A percentile compares a stretch with the other conserved stretches of the same genome.
phyloP scores from a whole-genome alignment of 495 filamentous ascomycete genomes.

The Penicillium silybi region DNA sequence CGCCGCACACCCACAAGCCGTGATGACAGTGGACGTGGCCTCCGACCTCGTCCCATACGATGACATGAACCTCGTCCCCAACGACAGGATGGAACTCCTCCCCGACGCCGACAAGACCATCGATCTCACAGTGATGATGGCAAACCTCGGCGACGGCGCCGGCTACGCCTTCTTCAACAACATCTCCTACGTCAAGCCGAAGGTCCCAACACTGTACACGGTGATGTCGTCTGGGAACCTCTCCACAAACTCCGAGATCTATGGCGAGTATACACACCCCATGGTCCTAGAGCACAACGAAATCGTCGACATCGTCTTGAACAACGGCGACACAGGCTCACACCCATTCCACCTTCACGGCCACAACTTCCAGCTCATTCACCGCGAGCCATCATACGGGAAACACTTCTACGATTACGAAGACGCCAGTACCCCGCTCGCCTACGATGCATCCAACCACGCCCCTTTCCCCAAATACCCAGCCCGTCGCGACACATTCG shows the following conservation, averaged over 20 bases:
- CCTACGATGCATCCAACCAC: conserved; percentile 38
- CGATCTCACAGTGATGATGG: conserved; percentile 41
- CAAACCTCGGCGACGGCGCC: conserved; percentile 37
- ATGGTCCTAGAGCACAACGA: conserved; percentile 64
- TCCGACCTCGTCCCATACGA: conserved; percentile 45
- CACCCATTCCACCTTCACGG: conserved; percentile 92
- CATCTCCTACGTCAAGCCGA: conserved; percentile 67
- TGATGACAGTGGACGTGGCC: conserved; percentile 46
- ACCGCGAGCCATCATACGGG: conserved; percentile 42
- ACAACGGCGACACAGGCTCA: conserved; percentile 68
- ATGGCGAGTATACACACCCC: conserved; percentile 69
- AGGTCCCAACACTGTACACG: conserved; percentile 78
- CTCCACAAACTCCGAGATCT: conserved; percentile 61
- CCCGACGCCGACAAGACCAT: conserved; percentile 27
- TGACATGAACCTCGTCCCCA: conserved; percentile 47
- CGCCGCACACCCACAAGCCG: conserved; percentile 49
- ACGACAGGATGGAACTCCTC: conserved; percentile 42
- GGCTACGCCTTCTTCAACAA: conserved; percentile 73
- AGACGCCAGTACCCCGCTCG: conserved; percentile 30
- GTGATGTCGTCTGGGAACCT: conserved; percentile 59
- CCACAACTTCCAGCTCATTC: conserved; percentile 73
- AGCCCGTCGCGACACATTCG: conserved; percentile 54
- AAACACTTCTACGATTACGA: conserved; percentile 33
- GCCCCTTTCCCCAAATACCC: conserved; percentile 37
- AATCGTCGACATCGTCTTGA: conserved; percentile 73